A percentile compares a stretch with the other conserved stretches of the same genome.
These are phyloP conservation scores for Kodamaea kaohsiungensis DNA, from an alignment of 805 yeast genomes.

Conservation along the genomic window DNA sequence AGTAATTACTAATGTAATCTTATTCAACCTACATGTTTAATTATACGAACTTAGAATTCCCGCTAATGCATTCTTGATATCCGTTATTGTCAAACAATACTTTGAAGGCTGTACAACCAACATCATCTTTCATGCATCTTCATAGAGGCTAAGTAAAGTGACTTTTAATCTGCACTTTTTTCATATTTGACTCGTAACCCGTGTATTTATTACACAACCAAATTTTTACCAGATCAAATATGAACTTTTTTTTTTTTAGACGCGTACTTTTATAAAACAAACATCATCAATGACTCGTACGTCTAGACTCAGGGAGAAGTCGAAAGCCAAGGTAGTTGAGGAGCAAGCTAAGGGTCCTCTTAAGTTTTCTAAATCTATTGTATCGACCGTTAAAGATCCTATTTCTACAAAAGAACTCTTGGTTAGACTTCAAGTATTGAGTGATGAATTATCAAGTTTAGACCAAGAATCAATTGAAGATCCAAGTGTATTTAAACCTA, in stretches of 20 bases:
- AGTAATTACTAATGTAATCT: too few relatives aligned
- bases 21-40: too few relatives aligned
- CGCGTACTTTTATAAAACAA: background rate
- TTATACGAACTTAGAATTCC: too few relatives aligned
- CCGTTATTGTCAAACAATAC: too few relatives aligned
- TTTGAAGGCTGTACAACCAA: too few relatives aligned
- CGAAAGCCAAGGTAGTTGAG: conserved; percentile 19
- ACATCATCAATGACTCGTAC: background rate
- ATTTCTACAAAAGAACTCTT: conserved; percentile 65
- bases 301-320: background rate
- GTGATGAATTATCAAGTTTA: conserved; percentile 60
- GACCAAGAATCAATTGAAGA: conserved; percentile 60
- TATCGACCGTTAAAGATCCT: conserved; percentile 57
- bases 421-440: conserved; percentile 54
- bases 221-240: background rate
- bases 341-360: background rate
- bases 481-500: conserved; percentile 35
- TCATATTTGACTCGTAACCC: too few relatives aligned
- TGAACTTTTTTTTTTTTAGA: background rate
- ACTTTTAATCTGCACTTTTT: too few relatives aligned
- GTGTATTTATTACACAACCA: too few relatives aligned
- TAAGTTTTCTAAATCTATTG: conserved; percentile 33
- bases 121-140: too few relatives aligned
- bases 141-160: too few relatives aligned
- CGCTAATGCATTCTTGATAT: too few relatives aligned